Conservation (phyloP, 2,329 filamentous ascomycete species). For the Diaporthe helianthi region DNA sequence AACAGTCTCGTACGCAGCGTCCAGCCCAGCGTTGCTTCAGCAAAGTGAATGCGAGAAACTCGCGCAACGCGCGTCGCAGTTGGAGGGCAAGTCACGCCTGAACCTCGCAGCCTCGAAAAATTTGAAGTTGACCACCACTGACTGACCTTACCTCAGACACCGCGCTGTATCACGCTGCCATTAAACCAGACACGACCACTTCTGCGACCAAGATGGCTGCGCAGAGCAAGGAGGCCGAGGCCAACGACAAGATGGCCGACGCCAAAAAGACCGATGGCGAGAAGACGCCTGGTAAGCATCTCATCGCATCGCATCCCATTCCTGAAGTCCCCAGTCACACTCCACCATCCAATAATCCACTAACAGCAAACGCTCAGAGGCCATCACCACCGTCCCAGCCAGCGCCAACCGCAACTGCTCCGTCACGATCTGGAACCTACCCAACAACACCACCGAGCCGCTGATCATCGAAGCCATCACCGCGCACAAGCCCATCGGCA, state of each 20-base stretch:
- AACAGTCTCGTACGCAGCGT: neutral
- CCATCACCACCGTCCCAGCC: neutral
- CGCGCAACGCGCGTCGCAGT: neutral
- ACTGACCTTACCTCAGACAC: neutral
- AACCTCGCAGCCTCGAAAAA: neutral
- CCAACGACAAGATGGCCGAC: neutral
- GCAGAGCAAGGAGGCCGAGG: neutral
- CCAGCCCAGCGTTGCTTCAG: neutral
- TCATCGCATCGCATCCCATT: neutral
- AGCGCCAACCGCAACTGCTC: constrained; percentile 2
- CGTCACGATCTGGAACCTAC: constrained; percentile 14
- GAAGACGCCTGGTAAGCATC: neutral
- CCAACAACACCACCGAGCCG: neutral
- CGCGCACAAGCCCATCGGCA: constrained; percentile 8
- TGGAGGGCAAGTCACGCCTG: neutral
- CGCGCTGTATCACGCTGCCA: constrained; percentile 2
- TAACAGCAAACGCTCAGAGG: neutral
- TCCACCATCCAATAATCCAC: neutral
- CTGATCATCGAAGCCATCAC: constrained; percentile 10
- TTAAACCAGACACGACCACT: neutral
- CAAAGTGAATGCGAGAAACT: neutral
- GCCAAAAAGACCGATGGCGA: neutral
- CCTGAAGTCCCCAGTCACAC: neutral
- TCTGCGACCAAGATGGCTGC: neutral
- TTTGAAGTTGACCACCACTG: accelerated